Evolutionary conservation across 495 filamentous ascomycete genomes (phyloP), one percentile per base, ranked within the genome.

Genomic region (Daldinia bambusicola): DNA sequence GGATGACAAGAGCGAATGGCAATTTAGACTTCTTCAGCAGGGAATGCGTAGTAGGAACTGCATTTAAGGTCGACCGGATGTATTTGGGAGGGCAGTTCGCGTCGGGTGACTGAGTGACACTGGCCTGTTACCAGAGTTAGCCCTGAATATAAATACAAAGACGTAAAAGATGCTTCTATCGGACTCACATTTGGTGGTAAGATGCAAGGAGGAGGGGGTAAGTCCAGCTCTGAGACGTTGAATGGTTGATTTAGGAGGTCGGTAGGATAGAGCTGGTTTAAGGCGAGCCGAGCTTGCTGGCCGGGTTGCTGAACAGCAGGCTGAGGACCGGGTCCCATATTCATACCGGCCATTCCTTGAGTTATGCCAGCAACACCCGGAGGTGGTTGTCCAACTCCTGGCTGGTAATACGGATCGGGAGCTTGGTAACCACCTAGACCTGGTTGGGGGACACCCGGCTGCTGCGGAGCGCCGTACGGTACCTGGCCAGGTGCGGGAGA

Each of bases 21-120:
- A 99, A 86, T 76, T 93, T 93, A 36, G 93, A 97, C 82, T 98
- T 98, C 84, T 98, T 99, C 56, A 98, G 87, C 51, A 98, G 85
- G 2, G 91, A 92, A 75, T 96, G 87, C 32, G 92, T 97, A 7
- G 94, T 97, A 1, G 95, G 96, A 16, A 97, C 90, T 45, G 92
- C 92, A 77, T 98, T 98, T 50, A 98, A 79, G 6, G 95, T 98
- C 0, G 95, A 98, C 43, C 95, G 92, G 75, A 98, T 91, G 76
- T 97, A 98, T 85, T 97, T 97, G 16, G 95, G 87, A 32, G 91
- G 88, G 81, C 94, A 97, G 81, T 98, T 99, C 51, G 96, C 89
- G 80, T 93, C 86, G 32, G 94, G 93, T 8, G 94, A 97, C 43
- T 94, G 92, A 48, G 94, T 98, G 60, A 97, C 92, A 76, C 93